Base-by-base conservation (phyloP, 2,329 filamentous ascomycete genomes). In the Fusarium sp. region DNA sequence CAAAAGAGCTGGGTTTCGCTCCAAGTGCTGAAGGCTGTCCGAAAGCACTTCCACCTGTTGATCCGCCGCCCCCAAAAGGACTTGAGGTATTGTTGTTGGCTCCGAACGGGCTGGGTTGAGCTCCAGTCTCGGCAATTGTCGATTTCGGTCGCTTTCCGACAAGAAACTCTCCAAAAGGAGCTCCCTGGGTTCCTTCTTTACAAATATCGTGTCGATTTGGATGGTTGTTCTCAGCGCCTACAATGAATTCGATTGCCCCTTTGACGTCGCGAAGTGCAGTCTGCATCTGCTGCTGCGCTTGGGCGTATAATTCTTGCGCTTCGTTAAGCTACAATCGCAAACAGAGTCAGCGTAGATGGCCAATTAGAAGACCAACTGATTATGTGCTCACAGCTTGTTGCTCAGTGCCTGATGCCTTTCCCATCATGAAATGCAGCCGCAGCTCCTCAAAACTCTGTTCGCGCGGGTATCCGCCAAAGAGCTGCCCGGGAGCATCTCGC, bases 401-500 rank as follows among this genome's bases (percentile, higher is more conserved):
- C 15, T 83, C 80, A 57, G 90, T 92, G 2, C 92, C 92, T 10
- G 85, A 76, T 11, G 88, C 85, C 39, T 84, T 82, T 3, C 88
- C 88, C 53, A 77, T 75, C 73, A 89, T 83, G 75, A 95, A 94
- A 76, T 93, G 91, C 23, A 94, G 77, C 49, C 94, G 88, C 77
- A 97, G 87, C 80, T 98, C 95, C 78, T 98, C 95, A 39, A 92
- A 91, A 75, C 93, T 97, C 78, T 94, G 91, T 78, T 98, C 95
- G 20, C 94, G 87, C 8, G 88, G 84, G 43, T 85, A 86, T 3
- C 93, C 94, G 53, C 93, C 93, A 74, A 97, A 94, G 2, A 98
- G 85, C 79, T 97, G 93, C 20, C 89, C 88, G 0, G 94, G 94
- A 3, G 92, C 89, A 72, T 94, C 88, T 73, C 84, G 86, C 6